Conservation (phyloP, 352 stramenopile genomes). For the Phytopythium boreale region DNA sequence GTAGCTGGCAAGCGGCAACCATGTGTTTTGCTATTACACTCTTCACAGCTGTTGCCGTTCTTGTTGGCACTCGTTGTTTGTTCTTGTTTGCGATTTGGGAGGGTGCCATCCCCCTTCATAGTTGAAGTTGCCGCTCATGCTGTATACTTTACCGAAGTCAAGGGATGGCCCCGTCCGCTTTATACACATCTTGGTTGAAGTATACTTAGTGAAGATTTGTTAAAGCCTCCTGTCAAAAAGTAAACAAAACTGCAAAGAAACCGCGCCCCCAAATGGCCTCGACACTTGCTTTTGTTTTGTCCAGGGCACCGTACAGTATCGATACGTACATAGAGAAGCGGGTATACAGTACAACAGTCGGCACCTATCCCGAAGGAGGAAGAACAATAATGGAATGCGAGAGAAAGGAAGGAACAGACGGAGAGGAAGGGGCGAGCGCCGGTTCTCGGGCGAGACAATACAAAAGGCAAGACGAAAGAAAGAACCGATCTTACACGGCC, state of each 20-base stretch:
- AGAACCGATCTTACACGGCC: background rate
- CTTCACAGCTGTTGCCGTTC: too few relatives aligned
- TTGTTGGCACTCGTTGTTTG: background rate
- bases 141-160: background rate
- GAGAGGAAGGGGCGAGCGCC: background rate
- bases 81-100: background rate
- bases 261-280: background rate
- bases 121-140: conserved; percentile 13
- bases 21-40: too few relatives aligned
- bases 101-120: conserved; percentile 7
- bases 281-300: conserved; percentile 2
- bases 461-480: background rate
- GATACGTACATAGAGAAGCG: background rate
- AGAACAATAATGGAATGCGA: conserved; percentile 1
- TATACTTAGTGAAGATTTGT: background rate
- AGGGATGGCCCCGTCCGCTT: background rate
- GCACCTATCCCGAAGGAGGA: too few relatives aligned
- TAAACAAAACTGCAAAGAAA: conserved; percentile 3
- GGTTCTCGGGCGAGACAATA: conserved; percentile 1
- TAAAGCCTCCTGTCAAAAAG: background rate
- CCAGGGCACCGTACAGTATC: background rate
- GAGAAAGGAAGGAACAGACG: background rate
- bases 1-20: too few relatives aligned
- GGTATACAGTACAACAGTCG: too few relatives aligned
- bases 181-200: conserved; percentile 3